These are phyloP conservation scores for Geoglossum cookeanum DNA, from an alignment of 2,329 filamentous ascomycete genomes.

Conservation along the genomic window DNA sequence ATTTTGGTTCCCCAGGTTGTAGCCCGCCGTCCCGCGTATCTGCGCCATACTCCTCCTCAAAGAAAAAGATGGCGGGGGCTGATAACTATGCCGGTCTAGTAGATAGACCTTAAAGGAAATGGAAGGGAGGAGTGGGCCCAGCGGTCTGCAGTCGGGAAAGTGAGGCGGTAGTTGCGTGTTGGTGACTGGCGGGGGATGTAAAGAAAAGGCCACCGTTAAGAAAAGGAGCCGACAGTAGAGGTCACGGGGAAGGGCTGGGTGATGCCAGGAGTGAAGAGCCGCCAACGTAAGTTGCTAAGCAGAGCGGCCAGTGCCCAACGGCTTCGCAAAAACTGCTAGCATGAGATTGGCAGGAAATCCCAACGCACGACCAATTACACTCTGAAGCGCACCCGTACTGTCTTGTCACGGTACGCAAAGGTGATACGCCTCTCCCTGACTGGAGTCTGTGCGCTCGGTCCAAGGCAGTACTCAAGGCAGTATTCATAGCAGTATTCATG, in stretches of 20 bases:
- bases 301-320: too few species aligned
- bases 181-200: background rate
- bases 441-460: too few species aligned
- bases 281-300: background rate
- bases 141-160: background rate
- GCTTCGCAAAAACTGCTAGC: too few species aligned
- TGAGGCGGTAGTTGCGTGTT: background rate
- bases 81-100: background rate
- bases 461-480: too few species aligned
- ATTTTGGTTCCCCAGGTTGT: slow-evolving; percentile 60
- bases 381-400: too few species aligned
- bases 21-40: slow-evolving; percentile 50
- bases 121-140: background rate
- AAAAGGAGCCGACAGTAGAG: background rate
- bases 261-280: background rate
- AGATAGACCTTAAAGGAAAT: background rate
- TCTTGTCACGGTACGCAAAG: too few species aligned
- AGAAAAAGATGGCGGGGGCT: background rate
- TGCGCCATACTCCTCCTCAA: slow-evolving; percentile 1
- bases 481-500: too few species aligned
- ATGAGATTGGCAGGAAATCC: too few species aligned
- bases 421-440: too few species aligned
- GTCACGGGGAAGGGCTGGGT: background rate
- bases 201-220: slow-evolving; percentile 1
- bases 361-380: too few species aligned